These are phyloP conservation scores for Moricandia moricandioides DNA, from an alignment of 345 rosid genomes.

Conservation along the genomic window DNA sequence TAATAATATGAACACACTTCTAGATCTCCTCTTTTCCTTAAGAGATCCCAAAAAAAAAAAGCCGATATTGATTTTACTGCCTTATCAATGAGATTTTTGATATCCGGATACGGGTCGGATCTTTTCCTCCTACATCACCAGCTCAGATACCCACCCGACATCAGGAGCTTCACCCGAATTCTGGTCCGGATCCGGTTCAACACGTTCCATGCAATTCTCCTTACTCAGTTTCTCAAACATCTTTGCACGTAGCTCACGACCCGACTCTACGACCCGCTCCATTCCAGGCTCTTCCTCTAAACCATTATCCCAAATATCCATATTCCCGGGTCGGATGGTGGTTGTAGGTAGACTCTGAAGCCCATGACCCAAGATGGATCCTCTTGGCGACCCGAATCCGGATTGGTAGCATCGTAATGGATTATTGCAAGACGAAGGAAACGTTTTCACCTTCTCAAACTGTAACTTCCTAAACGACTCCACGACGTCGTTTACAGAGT, in stretches of 20 bases:
- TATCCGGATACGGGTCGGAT: constrained; percentile 12
- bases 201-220: constrained; percentile 53
- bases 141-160: constrained; percentile 80
- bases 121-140: constrained; percentile 39
- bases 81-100: neutral
- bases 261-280: constrained; percentile 80
- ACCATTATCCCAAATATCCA: constrained; percentile 49
- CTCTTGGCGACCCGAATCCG: constrained; percentile 46
- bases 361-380: constrained; percentile 53
- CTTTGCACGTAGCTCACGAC: constrained; percentile 61
- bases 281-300: constrained; percentile 55
- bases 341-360: constrained; percentile 58
- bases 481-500: constrained; percentile 50
- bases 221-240: constrained; percentile 31
- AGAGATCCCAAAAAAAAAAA: constrained; percentile 5
- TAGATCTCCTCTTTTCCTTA: constrained; percentile 8
- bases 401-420: constrained; percentile 25
- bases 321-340: constrained; percentile 32
- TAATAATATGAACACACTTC: constrained; percentile 29
- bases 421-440: constrained; percentile 38
- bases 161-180: constrained; percentile 44
- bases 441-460: constrained; percentile 55
- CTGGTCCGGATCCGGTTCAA: constrained; percentile 24
- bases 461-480: constrained; percentile 65
- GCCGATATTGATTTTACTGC: neutral